phyloP scores from a whole-genome alignment of 1,139 yeast genomes.

The Suhomyces ambrosiae region DNA sequence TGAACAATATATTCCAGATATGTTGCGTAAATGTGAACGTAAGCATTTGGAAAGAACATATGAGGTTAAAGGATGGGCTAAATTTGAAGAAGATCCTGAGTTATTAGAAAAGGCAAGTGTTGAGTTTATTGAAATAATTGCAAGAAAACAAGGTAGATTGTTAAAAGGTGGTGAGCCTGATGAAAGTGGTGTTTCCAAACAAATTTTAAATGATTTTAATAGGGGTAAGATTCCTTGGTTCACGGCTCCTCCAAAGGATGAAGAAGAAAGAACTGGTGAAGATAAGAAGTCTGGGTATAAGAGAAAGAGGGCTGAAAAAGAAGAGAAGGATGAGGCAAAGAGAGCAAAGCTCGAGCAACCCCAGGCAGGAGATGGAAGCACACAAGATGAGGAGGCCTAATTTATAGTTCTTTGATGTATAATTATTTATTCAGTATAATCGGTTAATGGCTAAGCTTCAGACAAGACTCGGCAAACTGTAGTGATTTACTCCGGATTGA shows the following conservation, averaged over 20 bases:
- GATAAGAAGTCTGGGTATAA: slow-evolving; percentile 57
- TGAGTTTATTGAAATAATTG: slow-evolving; percentile 86
- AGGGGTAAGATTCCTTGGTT: slow-evolving; percentile 99
- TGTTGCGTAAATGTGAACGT: slow-evolving; percentile 80
- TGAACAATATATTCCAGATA: slow-evolving; percentile 91
- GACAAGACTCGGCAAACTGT: no score
- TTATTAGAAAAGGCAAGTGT: slow-evolving; percentile 57
- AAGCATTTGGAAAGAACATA: slow-evolving; percentile 95
- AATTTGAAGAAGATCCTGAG: slow-evolving; percentile 42
- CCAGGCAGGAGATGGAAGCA: slow-evolving; percentile 8
- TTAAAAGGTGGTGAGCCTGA: slow-evolving; percentile 98
- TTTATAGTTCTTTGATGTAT: slow-evolving; percentile 15
- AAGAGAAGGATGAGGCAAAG: slow-evolving; percentile 29
- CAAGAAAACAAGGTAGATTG: slow-evolving; percentile 89
- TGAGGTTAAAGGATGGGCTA: slow-evolving; percentile 88
- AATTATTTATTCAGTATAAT: slow-evolving; percentile 9
- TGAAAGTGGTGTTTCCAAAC: slow-evolving; percentile 89
- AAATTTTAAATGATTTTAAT: slow-evolving; percentile 89
- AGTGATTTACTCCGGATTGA: no score
- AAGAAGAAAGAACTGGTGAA: slow-evolving; percentile 52
- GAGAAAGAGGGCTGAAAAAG: slow-evolving; percentile 53
- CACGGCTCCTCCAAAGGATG: slow-evolving; percentile 85
- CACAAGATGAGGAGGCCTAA: slow-evolving; percentile 8
- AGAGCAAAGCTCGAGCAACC: slow-evolving; percentile 21
- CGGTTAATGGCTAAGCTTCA: slow-evolving; percentile 1